A percentile compares a stretch with the other conserved stretches of the same genome.
Conservation (phyloP, 2,329 filamentous ascomycete genomes). For the Xylariaceae sp. region DNA sequence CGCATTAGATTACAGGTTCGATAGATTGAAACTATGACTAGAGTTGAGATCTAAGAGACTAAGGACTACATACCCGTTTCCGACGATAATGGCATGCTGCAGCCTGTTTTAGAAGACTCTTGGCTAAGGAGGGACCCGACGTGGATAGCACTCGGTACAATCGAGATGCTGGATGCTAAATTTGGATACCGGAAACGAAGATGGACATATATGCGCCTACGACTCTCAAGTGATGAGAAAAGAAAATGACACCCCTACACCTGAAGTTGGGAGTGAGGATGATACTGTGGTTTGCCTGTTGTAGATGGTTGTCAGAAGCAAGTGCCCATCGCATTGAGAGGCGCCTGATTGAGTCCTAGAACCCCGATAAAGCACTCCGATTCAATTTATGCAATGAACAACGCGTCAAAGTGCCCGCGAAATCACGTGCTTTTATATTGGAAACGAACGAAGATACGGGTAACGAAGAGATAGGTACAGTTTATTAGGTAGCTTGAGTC, state of each 20-base stretch:
- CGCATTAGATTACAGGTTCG: slow-evolving; percentile 2
- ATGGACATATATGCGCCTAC: not conserved
- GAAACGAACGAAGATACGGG: not conserved
- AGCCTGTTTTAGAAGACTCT: not conserved
- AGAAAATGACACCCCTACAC: too few species aligned
- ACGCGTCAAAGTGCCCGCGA: slow-evolving; percentile 20
- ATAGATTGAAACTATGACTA: not conserved
- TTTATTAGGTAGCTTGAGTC: not conserved
- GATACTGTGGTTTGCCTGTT: not conserved
- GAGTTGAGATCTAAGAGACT: not conserved
- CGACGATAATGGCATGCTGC: slow-evolving; percentile 23
- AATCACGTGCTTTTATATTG: slow-evolving; percentile 15
- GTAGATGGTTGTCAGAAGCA: not conserved
- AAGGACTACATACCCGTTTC: slow-evolving; percentile 23
- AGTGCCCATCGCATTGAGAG: not conserved
- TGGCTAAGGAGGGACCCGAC: not conserved
- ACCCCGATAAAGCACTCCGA: not conserved
- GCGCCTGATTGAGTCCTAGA: not conserved
- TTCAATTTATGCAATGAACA: not conserved
- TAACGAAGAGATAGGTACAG: not conserved
- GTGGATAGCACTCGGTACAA: not conserved
- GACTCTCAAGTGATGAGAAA: not conserved
- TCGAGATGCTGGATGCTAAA: not conserved
- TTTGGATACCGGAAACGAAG: not conserved
- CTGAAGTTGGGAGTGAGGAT: not conserved